Evolutionary conservation across 352 stramenopile genomes (phyloP).

Genomic region (Globisporangium paddicum): DNA sequence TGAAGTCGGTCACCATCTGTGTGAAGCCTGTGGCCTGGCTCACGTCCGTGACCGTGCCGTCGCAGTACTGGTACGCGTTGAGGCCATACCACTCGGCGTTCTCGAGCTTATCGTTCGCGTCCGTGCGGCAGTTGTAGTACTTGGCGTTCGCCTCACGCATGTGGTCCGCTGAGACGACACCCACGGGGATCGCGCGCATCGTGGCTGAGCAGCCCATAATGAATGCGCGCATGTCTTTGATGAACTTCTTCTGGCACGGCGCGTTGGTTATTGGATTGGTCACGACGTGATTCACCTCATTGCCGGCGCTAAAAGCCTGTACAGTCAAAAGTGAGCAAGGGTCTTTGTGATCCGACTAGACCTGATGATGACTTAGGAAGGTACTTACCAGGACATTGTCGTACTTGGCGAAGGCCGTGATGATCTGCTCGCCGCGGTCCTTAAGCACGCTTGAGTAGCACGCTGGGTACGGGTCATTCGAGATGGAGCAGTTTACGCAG

Average conservation of each 20-base stretch:
- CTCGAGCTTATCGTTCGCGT: constrained; percentile 63
- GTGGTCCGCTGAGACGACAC: constrained; percentile 61
- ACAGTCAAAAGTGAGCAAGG: too few relatives aligned
- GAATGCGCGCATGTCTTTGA: constrained; percentile 79
- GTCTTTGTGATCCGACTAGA: too few relatives aligned
- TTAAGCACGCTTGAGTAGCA: constrained; percentile 65
- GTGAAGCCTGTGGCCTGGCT: constrained; percentile 48
- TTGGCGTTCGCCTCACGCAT: constrained; percentile 55
- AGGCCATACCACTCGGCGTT: constrained; percentile 83
- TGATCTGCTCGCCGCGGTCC: constrained; percentile 66
- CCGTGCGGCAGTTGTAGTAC: constrained; percentile 87
- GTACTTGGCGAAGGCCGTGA: constrained; percentile 80
- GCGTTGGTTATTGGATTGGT: constrained; percentile 38
- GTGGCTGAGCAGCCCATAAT: constrained; percentile 35
- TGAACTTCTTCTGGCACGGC: constrained; percentile 88
- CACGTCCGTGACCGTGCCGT: constrained; percentile 30
- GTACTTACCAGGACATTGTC: constrained; percentile 80
- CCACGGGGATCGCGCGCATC: constrained; percentile 75
- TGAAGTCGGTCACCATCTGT: constrained; percentile 58
- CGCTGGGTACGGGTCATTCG: constrained; percentile 34
- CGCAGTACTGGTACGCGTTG: constrained; percentile 82
- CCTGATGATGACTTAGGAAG: too few relatives aligned
- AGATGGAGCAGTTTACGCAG: constrained; percentile 55
- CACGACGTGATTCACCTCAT: constrained; percentile 79
- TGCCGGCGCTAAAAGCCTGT: constrained; percentile 76